Evolutionary conservation across 768 basidiomycete species (phyloP), one percentile per base, ranked within the genome.

Genomic region (Kwoniella sp.): DNA sequence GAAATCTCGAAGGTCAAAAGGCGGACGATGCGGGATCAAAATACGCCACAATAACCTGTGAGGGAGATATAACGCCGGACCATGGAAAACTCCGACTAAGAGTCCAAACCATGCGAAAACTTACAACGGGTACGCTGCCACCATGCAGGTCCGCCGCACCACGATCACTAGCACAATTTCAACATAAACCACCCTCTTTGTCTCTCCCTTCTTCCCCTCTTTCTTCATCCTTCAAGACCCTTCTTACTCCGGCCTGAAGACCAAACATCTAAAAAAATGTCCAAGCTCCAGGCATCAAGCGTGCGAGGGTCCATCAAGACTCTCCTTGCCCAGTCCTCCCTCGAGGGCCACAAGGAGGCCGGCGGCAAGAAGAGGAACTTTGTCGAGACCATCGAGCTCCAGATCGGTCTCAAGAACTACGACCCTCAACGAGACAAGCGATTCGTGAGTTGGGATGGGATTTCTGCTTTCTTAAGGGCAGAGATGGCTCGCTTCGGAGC

Each of bases 401-500:
- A 82, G 73, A 80, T 82, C 69, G 81, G 81, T 68, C 72, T 82
- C 61, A 82, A 82, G 78, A 81, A 81, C 79, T 82, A 82, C 77
- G 80, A 99, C 83, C 95, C 96, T 75, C 96, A 98, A 88, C 86
- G 96, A 71, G 96, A 99, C 84, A 99, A 98, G 86, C 96, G 96
- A 92, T 98, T 99, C 91, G 93, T 93, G 71, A 66, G 86, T 82
- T n/a, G n/a, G n/a, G n/a, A n/a, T n/a, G n/a, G 29, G 23, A 12
- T 2, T 41, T 29, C 2, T n/a, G n/a, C n/a, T n/a, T n/a, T n/a
- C n/a, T n/a, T n/a, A n/a, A n/a, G n/a, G n/a, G n/a, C n/a, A n/a
- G n/a, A n/a, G n/a, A n/a, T n/a, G n/a, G n/a, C n/a, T n/a, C n/a
- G n/a, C n/a, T n/a, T n/a, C n/a, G n/a, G n/a, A n/a, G n/a, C n/a